Base-by-base conservation (phyloP, 192 early-diverging fungal species). In the Lobosporangium transversale region DNA sequence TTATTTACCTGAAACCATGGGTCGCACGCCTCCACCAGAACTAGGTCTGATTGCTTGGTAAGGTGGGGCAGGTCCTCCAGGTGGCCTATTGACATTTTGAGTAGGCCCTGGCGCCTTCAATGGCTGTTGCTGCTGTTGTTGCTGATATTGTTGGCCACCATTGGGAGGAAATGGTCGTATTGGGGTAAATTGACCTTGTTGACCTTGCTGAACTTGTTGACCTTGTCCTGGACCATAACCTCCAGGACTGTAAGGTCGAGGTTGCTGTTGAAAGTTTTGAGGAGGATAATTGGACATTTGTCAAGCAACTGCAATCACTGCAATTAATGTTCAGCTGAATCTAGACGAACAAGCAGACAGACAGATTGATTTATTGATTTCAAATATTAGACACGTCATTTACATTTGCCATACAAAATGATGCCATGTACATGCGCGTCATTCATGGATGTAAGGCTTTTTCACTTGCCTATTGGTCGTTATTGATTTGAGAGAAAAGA, bases 121-220 rank as follows among this genome's bases (percentile, higher is more conserved):
- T 9, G 42, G 64, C 59, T 53, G 53, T 43, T 69, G 66, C 27
- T 62, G 68, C 7, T 55, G 57, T n/a, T n/a, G n/a, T n/a, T n/a
- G n/a, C n/a, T n/a, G n/a, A n/a, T n/a, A n/a, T n/a, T n/a, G n/a
- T n/a, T n/a, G n/a, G n/a, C n/a, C n/a, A n/a, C n/a, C n/a, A n/a
- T n/a, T n/a, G n/a, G n/a, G n/a, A n/a, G n/a, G n/a, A n/a, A n/a
- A n/a, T n/a, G n/a, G n/a, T n/a, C n/a, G n/a, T n/a, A n/a, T n/a
- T n/a, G n/a, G n/a, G n/a, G n/a, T n/a, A n/a, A n/a, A n/a, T n/a
- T n/a, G n/a, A n/a, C n/a, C n/a, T n/a, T n/a, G n/a, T n/a, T n/a
- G n/a, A n/a, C n/a, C n/a, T n/a, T n/a, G n/a, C n/a, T n/a, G n/a
- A n/a, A n/a, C n/a, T n/a, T n/a, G n/a, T n/a, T n/a, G n/a, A n/a